Conservation (phyloP, 306 rosid species). For the Acmispon strigosus region DNA sequence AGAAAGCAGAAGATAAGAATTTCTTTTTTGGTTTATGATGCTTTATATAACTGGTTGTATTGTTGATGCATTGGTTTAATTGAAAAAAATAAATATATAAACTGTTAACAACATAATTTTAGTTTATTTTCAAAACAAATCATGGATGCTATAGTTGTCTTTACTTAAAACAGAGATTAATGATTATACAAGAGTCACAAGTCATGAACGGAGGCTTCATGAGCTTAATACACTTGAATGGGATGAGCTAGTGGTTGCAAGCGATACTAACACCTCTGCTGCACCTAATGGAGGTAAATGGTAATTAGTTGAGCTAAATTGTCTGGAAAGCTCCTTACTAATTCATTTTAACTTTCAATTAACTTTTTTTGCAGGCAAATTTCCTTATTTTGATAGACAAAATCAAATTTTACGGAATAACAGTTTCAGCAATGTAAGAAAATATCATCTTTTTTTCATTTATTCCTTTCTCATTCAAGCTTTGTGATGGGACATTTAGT, state of each 20-base stretch:
- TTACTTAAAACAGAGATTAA: conserved; percentile 37
- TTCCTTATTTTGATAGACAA: conserved; percentile 45
- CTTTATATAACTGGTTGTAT: neutral
- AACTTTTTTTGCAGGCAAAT: conserved; percentile 33
- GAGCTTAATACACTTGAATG: conserved; percentile 98
- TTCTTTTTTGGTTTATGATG: neutral
- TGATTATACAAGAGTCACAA: conserved; percentile 33
- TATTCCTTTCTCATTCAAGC: neutral
- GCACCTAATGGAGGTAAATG: conserved; percentile 59
- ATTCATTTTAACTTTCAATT: conserved; percentile 14
- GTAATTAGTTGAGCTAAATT: conserved; percentile 29
- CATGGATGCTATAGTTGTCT: neutral
- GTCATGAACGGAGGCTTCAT: conserved; percentile 61
- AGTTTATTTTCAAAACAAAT: neutral
- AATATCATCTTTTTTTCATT: conserved; percentile 8
- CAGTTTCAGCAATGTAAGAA: conserved; percentile 52
- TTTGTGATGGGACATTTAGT: neutral
- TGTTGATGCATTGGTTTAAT: neutral
- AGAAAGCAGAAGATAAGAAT: conserved; percentile 6
- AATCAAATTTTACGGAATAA: conserved; percentile 43
- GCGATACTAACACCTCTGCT: conserved; percentile 35
- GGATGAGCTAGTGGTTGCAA: conserved; percentile 78
- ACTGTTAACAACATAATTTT: neutral
- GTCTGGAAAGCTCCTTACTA: conserved; percentile 10
- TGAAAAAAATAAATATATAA: neutral